Evolutionary conservation across 192 early-diverging fungal genomes (phyloP).

Genomic region (Coemansia sp.): DNA sequence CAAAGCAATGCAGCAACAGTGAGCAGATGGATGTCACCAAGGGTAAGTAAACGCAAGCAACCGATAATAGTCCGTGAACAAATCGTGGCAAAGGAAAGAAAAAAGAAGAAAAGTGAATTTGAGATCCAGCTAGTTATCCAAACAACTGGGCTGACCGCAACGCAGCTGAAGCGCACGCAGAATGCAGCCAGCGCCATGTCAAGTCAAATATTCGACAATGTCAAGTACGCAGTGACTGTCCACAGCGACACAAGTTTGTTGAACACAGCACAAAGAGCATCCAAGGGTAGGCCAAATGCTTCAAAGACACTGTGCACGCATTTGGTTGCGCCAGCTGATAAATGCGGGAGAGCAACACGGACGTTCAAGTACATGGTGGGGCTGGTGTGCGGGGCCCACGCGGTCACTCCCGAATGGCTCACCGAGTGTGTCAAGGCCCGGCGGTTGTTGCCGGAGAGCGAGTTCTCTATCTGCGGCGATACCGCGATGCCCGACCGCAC

Average conservation of each 20-base stretch:
- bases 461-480: conserved; percentile 28
- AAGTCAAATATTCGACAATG: background rate
- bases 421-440: conserved; percentile 17
- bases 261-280: background rate
- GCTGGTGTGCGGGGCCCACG: conserved; percentile 24
- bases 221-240: background rate
- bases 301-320: conserved; percentile 33
- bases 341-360: conserved; percentile 19
- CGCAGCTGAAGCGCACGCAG: conserved; percentile 18
- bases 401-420: conserved; percentile 39
- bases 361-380: conserved; percentile 54
- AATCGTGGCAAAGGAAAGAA: background rate
- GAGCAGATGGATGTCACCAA: background rate
- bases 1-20: background rate
- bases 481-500: conserved; percentile 16
- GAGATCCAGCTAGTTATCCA: background rate
- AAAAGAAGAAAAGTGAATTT: background rate
- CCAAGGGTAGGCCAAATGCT: too few relatives aligned
- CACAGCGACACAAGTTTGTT: background rate
- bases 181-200: conserved; percentile 11
- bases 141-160: conserved; percentile 24
- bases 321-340: conserved; percentile 23
- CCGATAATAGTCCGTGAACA: background rate
- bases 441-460: conserved; percentile 14
- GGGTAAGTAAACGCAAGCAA: background rate